phyloP scores from a whole-genome alignment of 306 rosid genomes.

The Canavalia gladiata region DNA sequence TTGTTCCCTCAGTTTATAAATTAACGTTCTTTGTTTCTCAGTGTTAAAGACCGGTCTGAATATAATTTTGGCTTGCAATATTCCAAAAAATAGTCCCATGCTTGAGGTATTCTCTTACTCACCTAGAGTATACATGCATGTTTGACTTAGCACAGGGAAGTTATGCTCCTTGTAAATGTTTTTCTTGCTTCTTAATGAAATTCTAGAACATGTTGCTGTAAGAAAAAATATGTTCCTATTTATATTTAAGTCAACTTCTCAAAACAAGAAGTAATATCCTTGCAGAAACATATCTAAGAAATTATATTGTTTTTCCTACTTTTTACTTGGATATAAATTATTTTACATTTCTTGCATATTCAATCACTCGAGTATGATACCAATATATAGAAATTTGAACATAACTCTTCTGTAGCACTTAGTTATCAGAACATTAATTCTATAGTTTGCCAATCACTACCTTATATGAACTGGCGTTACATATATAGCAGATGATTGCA shows the following conservation, averaged over 20 bases:
- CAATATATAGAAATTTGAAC: slow-evolving; percentile 6
- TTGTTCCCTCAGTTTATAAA: background rate
- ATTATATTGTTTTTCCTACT: slow-evolving; percentile 4
- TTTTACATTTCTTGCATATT: slow-evolving; percentile 22
- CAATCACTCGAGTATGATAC: background rate
- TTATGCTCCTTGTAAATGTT: background rate
- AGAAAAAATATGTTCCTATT: background rate
- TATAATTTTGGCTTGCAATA: slow-evolving; percentile 83
- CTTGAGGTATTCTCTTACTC: slow-evolving; percentile 67
- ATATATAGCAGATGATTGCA: background rate
- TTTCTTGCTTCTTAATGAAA: slow-evolving; percentile 1
- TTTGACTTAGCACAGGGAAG: background rate
- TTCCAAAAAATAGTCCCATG: slow-evolving; percentile 80
- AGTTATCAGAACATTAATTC: background rate
- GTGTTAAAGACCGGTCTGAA: slow-evolving; percentile 85
- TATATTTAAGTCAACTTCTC: slow-evolving; percentile 15
- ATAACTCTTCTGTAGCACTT: background rate
- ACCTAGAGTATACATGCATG: background rate
- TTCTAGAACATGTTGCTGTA: background rate
- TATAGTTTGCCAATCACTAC: background rate
- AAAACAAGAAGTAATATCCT: background rate
- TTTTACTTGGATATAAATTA: background rate
- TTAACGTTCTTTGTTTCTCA: slow-evolving; percentile 44
- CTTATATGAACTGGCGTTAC: background rate
- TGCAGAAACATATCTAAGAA: background rate